Evolutionary conservation across 202 grass and related monocot species (phyloP), one percentile per base, ranked within the genome.

Genomic region (Schoenoplectus tabernaemontani): DNA sequence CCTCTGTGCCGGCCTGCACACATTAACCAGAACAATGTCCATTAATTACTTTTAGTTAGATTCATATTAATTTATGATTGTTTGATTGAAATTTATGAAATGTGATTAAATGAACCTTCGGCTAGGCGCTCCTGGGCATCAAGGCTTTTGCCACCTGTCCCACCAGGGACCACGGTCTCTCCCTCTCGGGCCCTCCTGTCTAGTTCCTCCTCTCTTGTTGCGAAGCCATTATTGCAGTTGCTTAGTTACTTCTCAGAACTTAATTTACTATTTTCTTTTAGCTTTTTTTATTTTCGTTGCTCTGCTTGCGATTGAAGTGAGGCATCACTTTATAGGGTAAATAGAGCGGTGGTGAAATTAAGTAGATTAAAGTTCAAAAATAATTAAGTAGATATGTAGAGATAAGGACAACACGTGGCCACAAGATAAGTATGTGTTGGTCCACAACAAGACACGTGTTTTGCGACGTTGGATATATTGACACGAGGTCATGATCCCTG

Each of bases 61-160:
- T n/a, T n/a, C n/a, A n/a, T n/a, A n/a, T n/a, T n/a, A n/a, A n/a
- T n/a, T n/a, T n/a, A n/a, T n/a, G n/a, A n/a, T n/a, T n/a, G n/a
- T n/a, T n/a, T n/a, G n/a, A n/a, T n/a, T n/a, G n/a, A n/a, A n/a
- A n/a, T n/a, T n/a, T n/a, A 51, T 51, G 11, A 13, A 16, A 56
- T 43, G 7, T 70, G 4, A 2, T 0, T 33, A 5, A 53, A 53
- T 50, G 12, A 16, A 86, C 87, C 88, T 86, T 91, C 88, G 0
- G 86, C 91, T 11, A 94, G 80, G 84, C 71, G 88, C 46, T 93
- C 84, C 81, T 91, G 88, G 11, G 91, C 70, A 6, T 89, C 86
- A 9, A 91, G 87, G 83, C 51, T 81, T 71, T 81, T 91, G 32
- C 89, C 87, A 23, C 87, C 86, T 15, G 80, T 79, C 43, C 85